Evolutionary conservation across 495 filamentous ascomycete genomes (phyloP), one percentile per base, ranked within the genome.

Genomic region (Xylaria venustula): DNA sequence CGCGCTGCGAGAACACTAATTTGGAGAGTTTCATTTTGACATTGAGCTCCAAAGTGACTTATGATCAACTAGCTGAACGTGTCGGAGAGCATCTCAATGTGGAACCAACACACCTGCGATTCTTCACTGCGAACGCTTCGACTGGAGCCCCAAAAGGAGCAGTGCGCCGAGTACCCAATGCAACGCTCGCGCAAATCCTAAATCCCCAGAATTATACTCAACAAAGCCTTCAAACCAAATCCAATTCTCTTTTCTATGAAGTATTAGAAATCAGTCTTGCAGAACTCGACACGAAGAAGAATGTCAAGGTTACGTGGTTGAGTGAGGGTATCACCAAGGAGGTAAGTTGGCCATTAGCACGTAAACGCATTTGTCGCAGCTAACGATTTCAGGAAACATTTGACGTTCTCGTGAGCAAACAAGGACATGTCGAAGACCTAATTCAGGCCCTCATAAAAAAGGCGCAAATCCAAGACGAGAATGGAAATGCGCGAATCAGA

Each of bases 301-400:
- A 72, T 56, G 73, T 97, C 62, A 92, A 89, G 69, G 75, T 99
- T 41, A 89, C 81, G 7, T 91, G 88, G 85, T 79, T 99, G 40
- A 88, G 87, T 23, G 95, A 99, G 58, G 94, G 95, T 23, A 89
- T 97, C 61, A 81, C 84, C 5, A 98, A 97, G 79, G 91, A 96
- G 77, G 90, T 91, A 75, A 73, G 81, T 76, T 34, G 12, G 14
- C 7, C 30, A 22, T 32, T 15, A 37, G 34, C 23, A 36, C 1
- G 3, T 14, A 3, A 2, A 26, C 46, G 14, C 26, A 47, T n/a
- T 17, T 1, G 46, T 8, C 2, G 11, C 61, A 69, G 14, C 70
- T 71, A 77, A 65, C 73, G 50, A 26, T n/a, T n/a, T 28, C 63
- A 90, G 85, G 90, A 96, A 62, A 72, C 78, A 5, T 84, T 83